Evolutionary conservation across 1,139 yeast genomes (phyloP), one percentile per base, ranked within the genome.

Genomic region (Candida pseudoviswanathii): DNA sequence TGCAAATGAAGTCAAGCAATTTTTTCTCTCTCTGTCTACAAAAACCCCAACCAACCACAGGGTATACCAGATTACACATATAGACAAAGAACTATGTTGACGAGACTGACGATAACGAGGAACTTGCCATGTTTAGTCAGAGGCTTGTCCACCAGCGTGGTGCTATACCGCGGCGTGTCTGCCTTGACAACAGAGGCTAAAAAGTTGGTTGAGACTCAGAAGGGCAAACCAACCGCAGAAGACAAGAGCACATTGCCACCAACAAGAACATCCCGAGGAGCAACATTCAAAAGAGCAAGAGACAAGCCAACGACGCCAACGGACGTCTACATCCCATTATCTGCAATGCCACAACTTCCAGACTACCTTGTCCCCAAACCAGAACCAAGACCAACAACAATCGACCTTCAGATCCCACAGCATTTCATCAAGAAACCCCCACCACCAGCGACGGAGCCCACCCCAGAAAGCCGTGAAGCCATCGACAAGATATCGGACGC

Each of bases 341-440:
- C 54, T 8, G 41, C 45, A 27, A 37, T 51, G 39, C 54, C 54
- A 3, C 37, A 42, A 27, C 31, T 51, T 39, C 52, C 54, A 26
- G 33, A 45, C 7, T 43, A 44, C n/a, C 27, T 44, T 9, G 30
- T 16, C 16, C 16, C 16, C 16, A 16, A 49, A 11, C 11, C 29
- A 27, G 6, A 21, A n/a, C 24, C 3, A 24, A 27, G 22, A 43
- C 54, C 52, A 29, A 41, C 38, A 30, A 52, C 52, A 4, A 63
- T 68, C 4, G 64, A 69, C 46, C 70, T 72, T 46, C 58, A 58
- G 25, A 70, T 73, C 32, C 75, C 77, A 4, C 60, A 63, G 42
- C 61, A 67, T 50, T 65, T 56, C 50, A 58, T 70, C 24, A 69
- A 66, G 53, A 21, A 22, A 5, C 40, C 34, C 4, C 34, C 40